These are phyloP conservation scores for Serpula lacrymans DNA, from an alignment of 768 basidiomycete species.

Conservation along the genomic window DNA sequence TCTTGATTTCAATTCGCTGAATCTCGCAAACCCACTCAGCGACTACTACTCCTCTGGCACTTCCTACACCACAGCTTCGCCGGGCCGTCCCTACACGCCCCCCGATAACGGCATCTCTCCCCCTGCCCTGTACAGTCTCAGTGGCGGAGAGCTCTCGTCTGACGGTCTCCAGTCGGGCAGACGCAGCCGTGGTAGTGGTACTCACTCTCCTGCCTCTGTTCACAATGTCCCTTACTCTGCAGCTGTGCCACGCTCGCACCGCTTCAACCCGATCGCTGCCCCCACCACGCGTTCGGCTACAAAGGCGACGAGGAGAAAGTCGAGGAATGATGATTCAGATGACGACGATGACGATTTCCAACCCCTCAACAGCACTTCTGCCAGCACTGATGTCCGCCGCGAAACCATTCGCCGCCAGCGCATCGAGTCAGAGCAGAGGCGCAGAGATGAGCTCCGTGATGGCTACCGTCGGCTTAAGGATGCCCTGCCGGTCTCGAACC, in stretches of 20 bases:
- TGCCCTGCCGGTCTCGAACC: constrained; percentile 83
- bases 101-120: constrained; percentile 66
- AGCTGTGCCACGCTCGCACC: constrained; percentile 69
- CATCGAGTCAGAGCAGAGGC: constrained; percentile 90
- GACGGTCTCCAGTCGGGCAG: constrained; percentile 63
- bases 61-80: constrained; percentile 50
- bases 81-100: constrained; percentile 67
- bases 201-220: constrained; percentile 47
- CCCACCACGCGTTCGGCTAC: constrained; percentile 52
- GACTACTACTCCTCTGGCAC: constrained; percentile 59
- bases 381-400: constrained; percentile 67
- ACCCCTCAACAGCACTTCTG: constrained; percentile 41
- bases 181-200: constrained; percentile 69
- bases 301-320: constrained; percentile 43
- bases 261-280: constrained; percentile 69
- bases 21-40: constrained; percentile 50
- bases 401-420: constrained; percentile 90
- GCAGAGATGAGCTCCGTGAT: constrained; percentile 89
- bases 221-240: constrained; percentile 51
- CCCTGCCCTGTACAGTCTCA: constrained; percentile 68
- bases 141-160: constrained; percentile 70
- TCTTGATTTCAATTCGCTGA: constrained; percentile 61
- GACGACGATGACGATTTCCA: constrained; percentile 77
- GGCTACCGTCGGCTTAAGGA: constrained; percentile 91
- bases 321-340: constrained; percentile 64